Evolutionary conservation across 2,329 filamentous ascomycete genomes (phyloP), one percentile per base, ranked within the genome.

Genomic region (Dactylellina parvicollis): DNA sequence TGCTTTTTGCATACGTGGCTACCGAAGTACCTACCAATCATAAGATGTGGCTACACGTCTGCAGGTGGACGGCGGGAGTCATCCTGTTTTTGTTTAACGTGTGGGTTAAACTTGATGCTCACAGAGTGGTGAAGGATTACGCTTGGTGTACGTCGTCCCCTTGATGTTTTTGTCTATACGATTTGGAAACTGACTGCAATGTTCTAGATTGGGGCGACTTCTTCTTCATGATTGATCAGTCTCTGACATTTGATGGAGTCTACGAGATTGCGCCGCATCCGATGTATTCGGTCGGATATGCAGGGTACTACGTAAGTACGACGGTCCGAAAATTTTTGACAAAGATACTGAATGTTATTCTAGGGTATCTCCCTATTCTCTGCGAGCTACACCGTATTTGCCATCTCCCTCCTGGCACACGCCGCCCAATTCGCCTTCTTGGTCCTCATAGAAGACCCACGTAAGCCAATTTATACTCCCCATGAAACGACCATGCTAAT

Each of bases 211-310:
- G 95, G 95, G 95, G 95, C 74, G 95, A 99, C 82, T 98, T 98
- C 83, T 99, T 98, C 85, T 99, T 92, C 82, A 89, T 99, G 79
- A 92, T 99, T 80, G 95, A 99, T 82, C 93, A 98, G 82, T 92
- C 96, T 79, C 85, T 99, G 80, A 98, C 93, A 54, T 99, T 99
- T 81, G 95, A 99, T 80, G 95, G 95, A 65, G 95, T 99, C 75
- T 99, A 98, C 80, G 95, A 99, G 83, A 96, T 99, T 89, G 95
- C 95, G 18, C 95, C 95, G 30, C 95, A 98, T 80, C 94, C 94
- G 75, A 98, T 98, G 94, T 98, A 98, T 83, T 96, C 93, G 62
- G 94, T 98, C 78, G 95, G 95, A 38, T 99, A 99, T 81, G 92
- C 92, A 57, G 95, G 95, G 49, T 99, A 96, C 83, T 99, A 99